These are phyloP conservation scores for Cladobotryum mycophilum DNA, from an alignment of 2,329 filamentous ascomycete species.

Conservation along the genomic window DNA sequence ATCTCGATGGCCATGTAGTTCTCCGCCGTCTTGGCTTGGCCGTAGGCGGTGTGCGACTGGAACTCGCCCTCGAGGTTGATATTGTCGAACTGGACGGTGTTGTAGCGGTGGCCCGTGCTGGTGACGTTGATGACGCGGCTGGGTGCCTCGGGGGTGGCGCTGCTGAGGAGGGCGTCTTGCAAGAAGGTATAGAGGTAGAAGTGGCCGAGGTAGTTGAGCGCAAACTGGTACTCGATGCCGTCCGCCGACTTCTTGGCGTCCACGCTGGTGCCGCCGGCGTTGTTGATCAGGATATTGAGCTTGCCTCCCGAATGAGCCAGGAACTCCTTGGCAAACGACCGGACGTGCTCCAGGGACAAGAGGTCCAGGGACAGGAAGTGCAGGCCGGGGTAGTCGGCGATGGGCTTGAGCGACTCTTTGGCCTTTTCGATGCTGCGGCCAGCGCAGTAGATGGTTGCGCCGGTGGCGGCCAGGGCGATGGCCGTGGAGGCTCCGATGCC, in stretches of 20 bases:
- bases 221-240: constrained; percentile 37
- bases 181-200: constrained; percentile 43
- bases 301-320: constrained; percentile 8
- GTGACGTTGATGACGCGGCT: constrained; percentile 7
- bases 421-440: constrained; percentile 17
- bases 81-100: constrained; percentile 31
- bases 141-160: constrained; percentile 1
- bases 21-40: constrained; percentile 32
- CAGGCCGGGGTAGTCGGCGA: constrained; percentile 11
- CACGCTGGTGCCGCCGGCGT: constrained; percentile 16
- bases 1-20: constrained; percentile 43
- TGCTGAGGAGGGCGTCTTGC: constrained; percentile 7
- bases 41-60: constrained; percentile 25
- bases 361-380: constrained; percentile 19
- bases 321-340: constrained; percentile 16
- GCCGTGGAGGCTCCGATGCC: constrained; percentile 39
- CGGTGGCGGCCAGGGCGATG: constrained; percentile 35
- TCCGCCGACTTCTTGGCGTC: constrained; percentile 15
- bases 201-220: constrained; percentile 46
- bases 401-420: constrained; percentile 6
- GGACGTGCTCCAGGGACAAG: constrained; percentile 19
- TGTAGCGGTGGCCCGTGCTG: constrained; percentile 27
- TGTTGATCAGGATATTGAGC: constrained; percentile 17
- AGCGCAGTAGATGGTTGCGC: constrained; percentile 16
- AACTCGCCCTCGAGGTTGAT: constrained; percentile 18